Conservation (phyloP, 2,329 filamentous ascomycete genomes). For the Pseudocercospora crystallina region DNA sequence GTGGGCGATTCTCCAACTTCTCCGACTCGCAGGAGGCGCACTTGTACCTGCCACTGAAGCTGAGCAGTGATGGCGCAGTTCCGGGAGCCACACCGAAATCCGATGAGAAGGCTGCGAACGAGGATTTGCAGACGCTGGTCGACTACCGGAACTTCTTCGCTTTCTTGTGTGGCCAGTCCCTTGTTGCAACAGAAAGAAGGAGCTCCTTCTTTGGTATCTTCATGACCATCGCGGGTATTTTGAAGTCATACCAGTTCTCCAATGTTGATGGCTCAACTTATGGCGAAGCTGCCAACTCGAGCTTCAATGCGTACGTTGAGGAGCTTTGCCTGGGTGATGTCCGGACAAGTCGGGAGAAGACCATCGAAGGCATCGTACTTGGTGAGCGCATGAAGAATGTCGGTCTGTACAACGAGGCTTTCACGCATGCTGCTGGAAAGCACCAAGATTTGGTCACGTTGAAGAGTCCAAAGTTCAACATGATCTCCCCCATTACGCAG, state of each 20-base stretch:
- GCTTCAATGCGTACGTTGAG: slow-evolving; percentile 74
- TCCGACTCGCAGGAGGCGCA: slow-evolving; percentile 54
- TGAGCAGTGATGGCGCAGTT: slow-evolving; percentile 50
- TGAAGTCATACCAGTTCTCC: slow-evolving; percentile 59
- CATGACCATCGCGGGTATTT: slow-evolving; percentile 58
- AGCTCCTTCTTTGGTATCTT: slow-evolving; percentile 60
- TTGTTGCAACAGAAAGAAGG: slow-evolving; percentile 58
- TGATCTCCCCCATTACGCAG: slow-evolving; percentile 69
- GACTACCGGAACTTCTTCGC: slow-evolving; percentile 64
- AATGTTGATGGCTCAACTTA: slow-evolving; percentile 64
- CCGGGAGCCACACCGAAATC: slow-evolving; percentile 20
- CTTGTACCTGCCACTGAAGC: slow-evolving; percentile 59
- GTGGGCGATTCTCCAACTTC: slow-evolving; percentile 48
- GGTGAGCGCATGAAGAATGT: slow-evolving; percentile 82
- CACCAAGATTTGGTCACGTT: slow-evolving; percentile 70
- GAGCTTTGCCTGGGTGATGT: slow-evolving; percentile 78
- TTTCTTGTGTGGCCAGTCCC: slow-evolving; percentile 61
- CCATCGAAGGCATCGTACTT: slow-evolving; percentile 82
- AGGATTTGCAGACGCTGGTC: slow-evolving; percentile 56
- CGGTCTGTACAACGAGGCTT: slow-evolving; percentile 84
- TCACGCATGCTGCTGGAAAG: slow-evolving; percentile 86
- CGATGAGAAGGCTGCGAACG: slow-evolving; percentile 37
- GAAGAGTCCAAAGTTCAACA: slow-evolving; percentile 65
- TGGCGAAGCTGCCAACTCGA: slow-evolving; percentile 61
- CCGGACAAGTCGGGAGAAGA: slow-evolving; percentile 79